Evolutionary conservation across 2,329 filamentous ascomycete species (phyloP).

Genomic region (Alternaria metachromatica): DNA sequence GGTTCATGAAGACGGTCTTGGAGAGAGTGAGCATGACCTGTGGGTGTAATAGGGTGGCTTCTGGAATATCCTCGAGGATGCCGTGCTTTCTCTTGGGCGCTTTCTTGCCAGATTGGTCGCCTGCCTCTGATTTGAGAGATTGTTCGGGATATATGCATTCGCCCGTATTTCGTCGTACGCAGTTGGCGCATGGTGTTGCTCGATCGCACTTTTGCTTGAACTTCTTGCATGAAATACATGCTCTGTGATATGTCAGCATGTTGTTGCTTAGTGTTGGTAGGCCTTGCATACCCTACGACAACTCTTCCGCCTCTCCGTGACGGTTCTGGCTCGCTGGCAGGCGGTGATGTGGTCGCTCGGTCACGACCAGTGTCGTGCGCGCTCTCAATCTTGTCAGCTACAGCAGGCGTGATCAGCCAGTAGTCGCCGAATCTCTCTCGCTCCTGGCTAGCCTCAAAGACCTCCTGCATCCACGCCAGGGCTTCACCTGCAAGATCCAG

Average conservation of each 20-base stretch:
- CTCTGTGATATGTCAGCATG: constrained; percentile 5
- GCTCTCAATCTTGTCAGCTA: constrained; percentile 46
- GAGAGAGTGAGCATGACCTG: constrained; percentile 41
- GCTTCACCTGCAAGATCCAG: constrained; percentile 74
- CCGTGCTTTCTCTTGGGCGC: background rate
- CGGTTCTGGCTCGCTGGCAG: constrained; percentile 13
- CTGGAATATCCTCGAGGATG: constrained; percentile 41
- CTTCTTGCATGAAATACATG: constrained; percentile 17
- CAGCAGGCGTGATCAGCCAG: constrained; percentile 67
- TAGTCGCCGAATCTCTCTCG: constrained; percentile 64
- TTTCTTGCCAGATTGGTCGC: background rate
- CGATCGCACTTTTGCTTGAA: constrained; percentile 20
- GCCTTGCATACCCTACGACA: constrained; percentile 15
- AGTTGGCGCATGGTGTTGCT: constrained; percentile 15
- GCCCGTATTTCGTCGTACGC: constrained; percentile 6
- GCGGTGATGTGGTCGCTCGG: constrained; percentile 25
- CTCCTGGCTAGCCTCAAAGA: constrained; percentile 67
- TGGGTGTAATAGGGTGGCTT: constrained; percentile 40
- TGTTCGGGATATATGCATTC: constrained; percentile 14
- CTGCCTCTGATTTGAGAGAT: background rate
- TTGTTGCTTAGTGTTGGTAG: background rate
- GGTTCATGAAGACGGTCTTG: constrained; percentile 47
- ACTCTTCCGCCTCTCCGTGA: constrained; percentile 7
- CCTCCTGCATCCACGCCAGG: constrained; percentile 69
- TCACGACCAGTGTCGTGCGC: constrained; percentile 18